Base-by-base conservation (phyloP, 768 basidiomycete genomes). In the Mycena galericulata region DNA sequence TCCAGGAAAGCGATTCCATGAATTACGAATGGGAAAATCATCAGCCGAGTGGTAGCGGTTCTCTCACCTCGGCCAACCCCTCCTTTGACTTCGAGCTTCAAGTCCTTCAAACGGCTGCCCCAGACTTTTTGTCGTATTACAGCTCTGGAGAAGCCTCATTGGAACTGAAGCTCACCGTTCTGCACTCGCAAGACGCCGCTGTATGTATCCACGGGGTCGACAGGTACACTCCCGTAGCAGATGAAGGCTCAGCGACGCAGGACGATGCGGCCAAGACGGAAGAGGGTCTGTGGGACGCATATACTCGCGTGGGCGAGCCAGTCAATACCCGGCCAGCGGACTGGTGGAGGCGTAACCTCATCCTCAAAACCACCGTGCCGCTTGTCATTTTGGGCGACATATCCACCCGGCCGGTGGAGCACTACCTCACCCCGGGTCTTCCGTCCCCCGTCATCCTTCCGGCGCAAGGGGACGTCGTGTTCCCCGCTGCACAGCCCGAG, bases 211-310 rank as follows among this genome's bases (percentile, higher is more conserved):
- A 38, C 24, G 53, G 26, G 30, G 14, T n/a, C 17, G 49, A 49
- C 7, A 29, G 29, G 41, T 15, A 49, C 24, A 14, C 47, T 15
- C 26, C 47, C 24, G 18, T 22, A n/a, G 34, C 24, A 4, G 12
- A 20, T 32, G 32, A 29, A 14, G n/a, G n/a, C 47, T 0, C 30
- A n/a, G 29, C 18, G 36, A 36, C 11, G 6, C 20, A 29, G n/a
- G 57, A 60, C 9, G 62, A 59, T 17, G 20, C 57, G 12, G 36
- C 26, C 3, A 26, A n/a, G 27, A 51, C 32, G 1, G 68, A 69
- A 22, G 68, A 69, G 22, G 57, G 46, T 3, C 45, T 69, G 14
- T 69, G 68, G 68, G 51, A 69, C 49, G 2, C 41, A 10, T 24
- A 62, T 38, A 63, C 54, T 22, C 49, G 12, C 1, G 43, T 69